phyloP scores from a whole-genome alignment of 1,139 yeast species.

The Sugiyamaella castrensis region DNA sequence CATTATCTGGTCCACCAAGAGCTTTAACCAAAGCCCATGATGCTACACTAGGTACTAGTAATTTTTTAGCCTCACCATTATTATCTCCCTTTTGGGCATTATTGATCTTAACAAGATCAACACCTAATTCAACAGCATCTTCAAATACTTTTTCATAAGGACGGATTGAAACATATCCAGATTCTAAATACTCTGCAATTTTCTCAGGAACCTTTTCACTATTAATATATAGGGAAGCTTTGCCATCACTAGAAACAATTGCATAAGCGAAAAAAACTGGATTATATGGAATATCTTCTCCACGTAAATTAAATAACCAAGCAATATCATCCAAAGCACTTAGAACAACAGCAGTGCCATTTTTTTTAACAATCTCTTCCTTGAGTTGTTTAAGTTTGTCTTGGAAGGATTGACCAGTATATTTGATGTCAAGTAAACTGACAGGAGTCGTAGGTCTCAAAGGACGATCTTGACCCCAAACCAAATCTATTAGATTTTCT shows the following conservation, averaged over 20 bases:
- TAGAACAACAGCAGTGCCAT: slow-evolving; percentile 51
- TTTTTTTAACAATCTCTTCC: slow-evolving; percentile 43
- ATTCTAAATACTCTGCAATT: slow-evolving; percentile 31
- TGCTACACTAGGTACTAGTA: slow-evolving; percentile 62
- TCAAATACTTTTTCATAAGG: slow-evolving; percentile 38
- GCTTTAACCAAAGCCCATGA: slow-evolving; percentile 80
- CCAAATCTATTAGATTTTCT: slow-evolving; percentile 68
- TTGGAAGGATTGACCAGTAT: slow-evolving; percentile 43
- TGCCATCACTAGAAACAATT: slow-evolving; percentile 55
- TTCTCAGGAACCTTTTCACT: slow-evolving; percentile 59
- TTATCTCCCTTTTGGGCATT: slow-evolving; percentile 9
- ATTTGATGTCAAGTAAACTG: slow-evolving; percentile 33
- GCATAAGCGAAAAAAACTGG: slow-evolving; percentile 89
- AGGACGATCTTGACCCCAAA: slow-evolving; percentile 59
- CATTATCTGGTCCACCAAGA: slow-evolving; percentile 44
- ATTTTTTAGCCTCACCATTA: slow-evolving; percentile 29
- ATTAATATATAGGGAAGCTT: slow-evolving; percentile 60
- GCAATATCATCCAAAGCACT: slow-evolving; percentile 88
- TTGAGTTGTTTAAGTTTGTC: slow-evolving; percentile 48
- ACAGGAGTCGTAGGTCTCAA: slow-evolving; percentile 35
- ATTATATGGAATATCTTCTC: slow-evolving; percentile 78
- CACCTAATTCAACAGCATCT: slow-evolving; percentile 34
- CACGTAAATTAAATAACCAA: slow-evolving; percentile 87
- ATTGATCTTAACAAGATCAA: slow-evolving; percentile 36
- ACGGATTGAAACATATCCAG: slow-evolving; percentile 31